Conservation (phyloP, 805 yeast genomes). For the Ascoidea tarda region DNA sequence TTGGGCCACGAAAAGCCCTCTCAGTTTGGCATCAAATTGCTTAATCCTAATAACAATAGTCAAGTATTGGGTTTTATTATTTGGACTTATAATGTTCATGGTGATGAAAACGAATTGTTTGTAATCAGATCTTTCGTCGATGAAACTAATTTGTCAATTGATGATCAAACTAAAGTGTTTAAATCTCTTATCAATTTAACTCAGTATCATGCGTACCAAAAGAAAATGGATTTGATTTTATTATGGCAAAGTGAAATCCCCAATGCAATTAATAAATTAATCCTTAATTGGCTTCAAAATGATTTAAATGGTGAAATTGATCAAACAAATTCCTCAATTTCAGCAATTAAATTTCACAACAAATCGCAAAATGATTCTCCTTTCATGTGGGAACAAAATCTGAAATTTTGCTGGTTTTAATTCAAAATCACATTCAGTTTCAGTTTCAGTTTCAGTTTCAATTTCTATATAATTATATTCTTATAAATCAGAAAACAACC, state of each 20-base stretch:
- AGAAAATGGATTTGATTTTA: neutral
- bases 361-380: too few species aligned
- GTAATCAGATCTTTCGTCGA: too few species aligned
- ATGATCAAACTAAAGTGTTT: too few species aligned
- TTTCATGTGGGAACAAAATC: neutral
- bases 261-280: neutral
- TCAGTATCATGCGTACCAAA: too few species aligned
- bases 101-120: too few species aligned
- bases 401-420: neutral
- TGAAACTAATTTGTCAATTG: too few species aligned
- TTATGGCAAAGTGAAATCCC: neutral
- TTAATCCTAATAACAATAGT: neutral
- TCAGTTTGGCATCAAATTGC: neutral
- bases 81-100: conserved; percentile 12
- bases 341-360: neutral
- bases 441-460: too few species aligned
- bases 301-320: neutral
- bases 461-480: too few species aligned
- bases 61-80: conserved; percentile 10
- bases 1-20: neutral
- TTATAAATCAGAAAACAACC: neutral
- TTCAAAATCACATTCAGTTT: too few species aligned
- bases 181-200: too few species aligned
- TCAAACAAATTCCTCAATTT: neutral
- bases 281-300: neutral